These are phyloP conservation scores for Eragrostis curvula DNA, from an alignment of 176 grass and related monocot species.

Conservation along the genomic window DNA sequence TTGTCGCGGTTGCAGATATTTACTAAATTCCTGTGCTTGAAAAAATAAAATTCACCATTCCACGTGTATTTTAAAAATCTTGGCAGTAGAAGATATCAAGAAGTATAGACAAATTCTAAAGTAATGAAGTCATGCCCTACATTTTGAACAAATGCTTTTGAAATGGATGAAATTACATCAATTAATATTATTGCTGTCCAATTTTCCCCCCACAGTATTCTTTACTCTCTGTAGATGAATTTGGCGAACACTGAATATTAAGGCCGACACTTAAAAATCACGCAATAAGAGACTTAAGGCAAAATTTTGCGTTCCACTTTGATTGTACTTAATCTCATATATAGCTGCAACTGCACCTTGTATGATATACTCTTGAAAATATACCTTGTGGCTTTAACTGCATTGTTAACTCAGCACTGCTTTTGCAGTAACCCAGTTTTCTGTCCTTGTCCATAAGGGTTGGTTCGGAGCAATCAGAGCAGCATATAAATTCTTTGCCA, in stretches of 20 bases:
- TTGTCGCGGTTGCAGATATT: not conserved
- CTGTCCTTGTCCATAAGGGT: slow-evolving; percentile 60
- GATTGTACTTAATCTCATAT: not conserved
- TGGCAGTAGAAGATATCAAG: not conserved
- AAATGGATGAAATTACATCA: not conserved
- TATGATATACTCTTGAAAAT: not conserved
- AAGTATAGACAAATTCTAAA: not conserved
- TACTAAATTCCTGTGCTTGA: not conserved
- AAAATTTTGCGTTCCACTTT: not conserved
- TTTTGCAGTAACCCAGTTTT: slow-evolving; percentile 77
- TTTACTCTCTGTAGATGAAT: not conserved
- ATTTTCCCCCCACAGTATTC: slow-evolving; percentile 21
- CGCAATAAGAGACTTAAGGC: too few species aligned
- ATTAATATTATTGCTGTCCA: too few species aligned
- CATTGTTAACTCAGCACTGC: slow-evolving; percentile 53
- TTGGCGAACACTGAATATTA: not conserved
- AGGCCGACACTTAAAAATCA: too few species aligned
- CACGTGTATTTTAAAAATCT: not conserved
- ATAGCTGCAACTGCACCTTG: not conserved
- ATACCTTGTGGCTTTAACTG: slow-evolving; percentile 76
- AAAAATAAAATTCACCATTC: not conserved
- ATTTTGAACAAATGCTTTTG: not conserved
- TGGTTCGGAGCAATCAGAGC: slow-evolving; percentile 80
- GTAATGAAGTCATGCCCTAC: not conserved
- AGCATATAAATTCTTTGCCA: slow-evolving; percentile 78